Evolutionary conservation across 768 basidiomycete genomes (phyloP), one percentile per base, ranked within the genome.

Genomic region (Ephemerocybe angulata): DNA sequence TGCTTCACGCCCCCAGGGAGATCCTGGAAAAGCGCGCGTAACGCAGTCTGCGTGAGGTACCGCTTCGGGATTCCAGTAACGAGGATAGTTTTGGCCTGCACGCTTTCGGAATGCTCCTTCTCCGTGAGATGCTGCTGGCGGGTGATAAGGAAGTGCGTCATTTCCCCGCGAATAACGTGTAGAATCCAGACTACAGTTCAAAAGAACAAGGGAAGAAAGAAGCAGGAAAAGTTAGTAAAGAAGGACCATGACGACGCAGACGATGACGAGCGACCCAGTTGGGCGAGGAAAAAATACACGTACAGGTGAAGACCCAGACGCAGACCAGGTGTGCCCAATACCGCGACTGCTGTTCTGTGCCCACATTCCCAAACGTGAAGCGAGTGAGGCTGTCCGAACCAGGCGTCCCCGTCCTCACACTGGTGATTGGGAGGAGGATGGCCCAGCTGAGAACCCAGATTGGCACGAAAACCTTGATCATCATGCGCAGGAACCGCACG

Each of bases 361-460:
- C 62, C 17, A 96, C 76, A 67, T 95, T 96, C 31, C 96, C 95
- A 63, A 89, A 91, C 1, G 84, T 88, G 64, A 94, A 89, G 31
- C 62, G 71, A 59, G 87, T 82, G 57, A 97, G 74, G 3, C 87
- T 85, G 1, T 54, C 44, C 53, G 82, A 76, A 13, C 73, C 73
- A 1, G 63, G 55, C 2, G 75, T 74, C 1, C 62, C 57, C 0
- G 85, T 87, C 51, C 76, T 73, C 49, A 82, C 82, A 24, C 80
- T 70, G 4, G 86, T 82, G 61, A 89, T 69, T 21, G 96, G 96
- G 1, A 98, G 72, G 29, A 98, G 81, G 54, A 97, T 76, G 48
- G 73, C 65, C 95, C 96, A 98, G 2, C 92, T 90, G 28, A 98
- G 27, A 47, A 93, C 58, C 95, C 93, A 99, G 63, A 97, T 91